These are phyloP conservation scores for Boletus sp. DNA, from an alignment of 768 basidiomycete species.

Conservation along the genomic window DNA sequence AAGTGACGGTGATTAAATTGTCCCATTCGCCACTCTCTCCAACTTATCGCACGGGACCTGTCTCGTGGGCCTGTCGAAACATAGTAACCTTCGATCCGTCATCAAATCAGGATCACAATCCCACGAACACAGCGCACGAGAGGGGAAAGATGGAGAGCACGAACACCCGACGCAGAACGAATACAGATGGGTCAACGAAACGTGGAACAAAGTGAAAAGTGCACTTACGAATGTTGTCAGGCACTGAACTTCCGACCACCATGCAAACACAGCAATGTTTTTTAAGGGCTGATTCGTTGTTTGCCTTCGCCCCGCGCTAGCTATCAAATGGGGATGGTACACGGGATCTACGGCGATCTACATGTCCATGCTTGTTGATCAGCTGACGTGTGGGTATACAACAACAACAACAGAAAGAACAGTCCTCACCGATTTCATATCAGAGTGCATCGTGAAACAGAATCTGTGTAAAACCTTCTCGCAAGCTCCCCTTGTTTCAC, in stretches of 20 bases:
- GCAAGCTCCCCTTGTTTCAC: conserved; percentile 21
- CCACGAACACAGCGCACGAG: background rate
- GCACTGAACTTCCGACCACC: background rate
- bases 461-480: background rate
- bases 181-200: background rate
- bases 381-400: background rate
- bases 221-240: background rate
- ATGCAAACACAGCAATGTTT: no score
- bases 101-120: background rate
- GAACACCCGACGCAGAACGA: background rate
- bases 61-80: background rate
- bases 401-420: background rate
- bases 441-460: conserved; percentile 7
- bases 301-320: background rate
- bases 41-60: no score
- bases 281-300: background rate
- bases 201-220: no score
- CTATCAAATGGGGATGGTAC: background rate
- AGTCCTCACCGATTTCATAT: conserved; percentile 22
- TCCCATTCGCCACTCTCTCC: background rate
- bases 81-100: background rate
- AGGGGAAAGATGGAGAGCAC: background rate
- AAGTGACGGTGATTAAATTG: background rate
- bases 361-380: conserved; percentile 11
- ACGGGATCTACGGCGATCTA: conserved; percentile 13